These are phyloP conservation scores for Oxytropis ochrocephala DNA, from an alignment of 306 rosid genomes.

Conservation along the genomic window DNA sequence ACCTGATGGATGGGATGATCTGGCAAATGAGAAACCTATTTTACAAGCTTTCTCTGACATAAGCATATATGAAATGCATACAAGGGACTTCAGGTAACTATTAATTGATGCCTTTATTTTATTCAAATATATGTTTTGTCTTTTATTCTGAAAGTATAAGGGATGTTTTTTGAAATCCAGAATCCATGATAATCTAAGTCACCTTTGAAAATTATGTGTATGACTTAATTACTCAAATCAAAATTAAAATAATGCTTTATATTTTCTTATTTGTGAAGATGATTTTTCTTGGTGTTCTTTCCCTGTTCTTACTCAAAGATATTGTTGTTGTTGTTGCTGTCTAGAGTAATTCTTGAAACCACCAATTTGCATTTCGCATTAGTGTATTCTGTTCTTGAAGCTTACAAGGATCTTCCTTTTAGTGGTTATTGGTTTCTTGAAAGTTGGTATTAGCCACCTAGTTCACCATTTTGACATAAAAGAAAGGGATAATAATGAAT, in stretches of 20 bases:
- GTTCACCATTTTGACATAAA: too few relatives aligned
- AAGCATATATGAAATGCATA: slow-evolving; percentile 85
- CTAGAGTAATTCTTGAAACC: too few relatives aligned
- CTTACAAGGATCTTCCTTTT: too few relatives aligned
- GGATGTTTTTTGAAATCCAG: slow-evolving; percentile 8
- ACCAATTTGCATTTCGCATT: too few relatives aligned
- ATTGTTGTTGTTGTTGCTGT: too few relatives aligned
- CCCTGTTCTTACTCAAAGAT: too few relatives aligned
- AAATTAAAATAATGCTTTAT: background rate
- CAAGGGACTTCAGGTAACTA: slow-evolving; percentile 84
- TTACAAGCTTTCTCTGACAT: slow-evolving; percentile 64
- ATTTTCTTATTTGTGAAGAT: background rate
- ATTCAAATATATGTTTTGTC: background rate
- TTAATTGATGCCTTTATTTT: slow-evolving; percentile 3
- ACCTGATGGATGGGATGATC: slow-evolving; percentile 79
- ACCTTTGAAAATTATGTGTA: slow-evolving; percentile 7
- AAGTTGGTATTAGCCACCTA: too few relatives aligned
- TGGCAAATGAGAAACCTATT: slow-evolving; percentile 62
- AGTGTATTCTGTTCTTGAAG: too few relatives aligned
- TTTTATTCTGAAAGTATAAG: background rate
- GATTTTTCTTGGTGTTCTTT: background rate
- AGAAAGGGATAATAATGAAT: too few relatives aligned
- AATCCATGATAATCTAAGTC: background rate
- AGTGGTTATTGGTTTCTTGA: too few relatives aligned
- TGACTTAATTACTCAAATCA: background rate